phyloP scores from a whole-genome alignment of 306 rosid genomes.

The Ceratonia siliqua region DNA sequence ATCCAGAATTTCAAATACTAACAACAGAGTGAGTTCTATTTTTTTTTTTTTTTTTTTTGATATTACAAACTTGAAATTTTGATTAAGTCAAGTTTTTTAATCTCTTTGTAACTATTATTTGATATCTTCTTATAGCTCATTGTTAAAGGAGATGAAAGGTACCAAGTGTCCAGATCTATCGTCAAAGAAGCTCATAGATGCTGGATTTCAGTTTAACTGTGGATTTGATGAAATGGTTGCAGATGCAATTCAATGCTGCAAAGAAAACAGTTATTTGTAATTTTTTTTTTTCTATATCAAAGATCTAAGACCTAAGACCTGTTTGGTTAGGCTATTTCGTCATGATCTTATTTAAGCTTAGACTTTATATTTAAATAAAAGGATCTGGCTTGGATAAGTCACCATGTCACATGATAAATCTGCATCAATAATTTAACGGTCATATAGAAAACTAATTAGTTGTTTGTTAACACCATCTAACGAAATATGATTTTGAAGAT shows the following conservation, averaged over 20 bases:
- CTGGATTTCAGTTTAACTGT: conserved; percentile 38
- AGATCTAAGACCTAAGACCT: background rate
- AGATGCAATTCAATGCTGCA: conserved; percentile 34
- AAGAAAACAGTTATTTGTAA: background rate
- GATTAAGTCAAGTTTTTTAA: no score
- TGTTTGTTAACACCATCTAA: no score
- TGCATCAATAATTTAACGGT: no score
- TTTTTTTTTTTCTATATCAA: background rate
- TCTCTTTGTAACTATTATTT: background rate
- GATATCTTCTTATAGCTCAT: conserved; percentile 15
- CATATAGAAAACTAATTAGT: no score
- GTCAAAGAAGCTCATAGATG: conserved; percentile 44
- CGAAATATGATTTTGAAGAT: no score
- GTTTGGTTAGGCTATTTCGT: no score
- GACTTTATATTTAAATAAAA: no score
- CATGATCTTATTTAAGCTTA: no score
- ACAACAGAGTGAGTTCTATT: conserved; percentile 41
- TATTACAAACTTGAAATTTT: no score
- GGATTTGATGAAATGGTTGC: conserved; percentile 39
- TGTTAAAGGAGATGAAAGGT: conserved; percentile 30
- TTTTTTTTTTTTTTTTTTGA: no score
- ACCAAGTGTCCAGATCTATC: background rate
- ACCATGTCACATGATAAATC: no score
- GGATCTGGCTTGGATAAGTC: no score
- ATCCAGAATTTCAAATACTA: conserved; percentile 40